Evolutionary conservation across 2,329 filamentous ascomycete genomes (phyloP), one percentile per base, ranked within the genome.

Genomic region (Arachnomyces sp.): DNA sequence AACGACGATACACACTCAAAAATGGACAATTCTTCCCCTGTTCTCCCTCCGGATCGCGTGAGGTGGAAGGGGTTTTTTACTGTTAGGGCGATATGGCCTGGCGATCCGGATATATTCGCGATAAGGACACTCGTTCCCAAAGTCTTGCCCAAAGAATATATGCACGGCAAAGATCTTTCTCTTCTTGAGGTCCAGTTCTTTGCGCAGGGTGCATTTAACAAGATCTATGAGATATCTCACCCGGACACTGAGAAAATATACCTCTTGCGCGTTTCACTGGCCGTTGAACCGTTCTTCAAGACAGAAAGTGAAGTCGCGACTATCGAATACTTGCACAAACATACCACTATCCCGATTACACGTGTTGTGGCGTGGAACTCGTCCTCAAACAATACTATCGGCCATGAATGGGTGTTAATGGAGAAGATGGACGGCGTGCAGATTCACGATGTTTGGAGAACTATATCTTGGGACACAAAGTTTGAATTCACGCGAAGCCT

Each of bases 381-480:
- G 2, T 43, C 25, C 8, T n/a, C 17, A 17, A 32, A 49, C 3
- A 54, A 54, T 34, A 34, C 38, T 2, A 7, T 56, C 7, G 45
- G 50, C 3, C 50, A 45, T 33, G 55, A 57, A 41, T 57, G 55
- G 51, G 49, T 57, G 25, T 29, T 57, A 4, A 47, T 54, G 45
- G 43, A 51, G 16, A 45, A 40, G 28, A 39, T 56, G 16, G 32
- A 18, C 5, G 39, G 39, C 12, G 20, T 9, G 16, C 16, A 36
- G 6, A 13, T 39, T 20, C 9, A 14, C 6, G 29, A 40, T 9
- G n/a, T 25, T 3, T 43, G 59, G 60, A 52, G 57, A 4, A 53
- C 42, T 12, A 56, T 69, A 46, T 36, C 55, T 0, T 49, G 56
- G 47, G 44, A 44, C 3, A 46, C 54, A 8, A 69, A 69, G 43